Evolutionary conservation across 2,329 filamentous ascomycete genomes (phyloP).

Genomic region (Fusarium bulbicola): DNA sequence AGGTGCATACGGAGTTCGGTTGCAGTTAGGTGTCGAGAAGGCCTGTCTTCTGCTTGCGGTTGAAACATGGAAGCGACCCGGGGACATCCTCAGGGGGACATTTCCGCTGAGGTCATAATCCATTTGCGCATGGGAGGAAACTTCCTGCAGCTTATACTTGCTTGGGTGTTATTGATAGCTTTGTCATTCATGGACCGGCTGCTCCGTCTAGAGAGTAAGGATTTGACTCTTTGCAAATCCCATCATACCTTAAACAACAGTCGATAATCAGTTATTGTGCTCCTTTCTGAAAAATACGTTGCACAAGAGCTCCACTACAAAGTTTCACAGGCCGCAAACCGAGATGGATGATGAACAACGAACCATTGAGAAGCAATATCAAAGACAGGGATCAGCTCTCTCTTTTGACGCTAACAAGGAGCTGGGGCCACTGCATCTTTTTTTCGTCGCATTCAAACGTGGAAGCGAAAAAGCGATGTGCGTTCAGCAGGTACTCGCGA

Average conservation of each 20-base stretch:
- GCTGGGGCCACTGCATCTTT: slow-evolving; percentile 36
- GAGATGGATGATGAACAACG: slow-evolving; percentile 23
- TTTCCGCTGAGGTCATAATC: slow-evolving; percentile 12
- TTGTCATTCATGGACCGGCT: not conserved
- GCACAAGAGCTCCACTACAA: slow-evolving; percentile 26
- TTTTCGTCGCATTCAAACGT: slow-evolving; percentile 11
- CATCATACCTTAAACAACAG: not conserved
- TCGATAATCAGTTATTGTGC: not conserved
- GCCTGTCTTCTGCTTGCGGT: slow-evolving; percentile 1
- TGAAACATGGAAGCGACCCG: slow-evolving; percentile 21
- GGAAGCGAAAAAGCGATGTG: slow-evolving; percentile 6
- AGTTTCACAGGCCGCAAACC: slow-evolving; percentile 33
- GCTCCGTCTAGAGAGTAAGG: not conserved
- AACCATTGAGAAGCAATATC: slow-evolving; percentile 9
- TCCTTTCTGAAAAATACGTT: not conserved
- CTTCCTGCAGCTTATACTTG: not conserved
- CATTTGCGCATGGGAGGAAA: not conserved
- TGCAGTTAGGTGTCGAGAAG: not conserved
- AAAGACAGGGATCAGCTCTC: slow-evolving; percentile 22
- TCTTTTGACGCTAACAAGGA: slow-evolving; percentile 16
- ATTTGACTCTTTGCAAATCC: not conserved
- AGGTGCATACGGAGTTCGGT: not conserved
- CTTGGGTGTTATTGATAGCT: not conserved
- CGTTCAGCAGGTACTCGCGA: slow-evolving; percentile 17
- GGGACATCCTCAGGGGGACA: slow-evolving; percentile 10